A percentile compares a stretch with the other conserved stretches of the same genome.
These are phyloP conservation scores for Phialocephala sp. DNA, from an alignment of 2,329 filamentous ascomycete species.

Conservation along the genomic window DNA sequence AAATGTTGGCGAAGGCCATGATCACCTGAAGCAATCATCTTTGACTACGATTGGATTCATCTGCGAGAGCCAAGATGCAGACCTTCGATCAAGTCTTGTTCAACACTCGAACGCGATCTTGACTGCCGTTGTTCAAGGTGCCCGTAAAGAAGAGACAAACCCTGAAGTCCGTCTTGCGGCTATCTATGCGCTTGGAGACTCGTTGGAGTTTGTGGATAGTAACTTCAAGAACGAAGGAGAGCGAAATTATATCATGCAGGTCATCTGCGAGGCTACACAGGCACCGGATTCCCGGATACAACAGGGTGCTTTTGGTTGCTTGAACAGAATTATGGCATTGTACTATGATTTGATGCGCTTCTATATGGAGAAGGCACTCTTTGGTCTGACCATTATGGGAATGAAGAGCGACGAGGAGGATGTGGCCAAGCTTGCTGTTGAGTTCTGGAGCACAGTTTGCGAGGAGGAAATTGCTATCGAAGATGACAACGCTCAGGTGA, in stretches of 20 bases:
- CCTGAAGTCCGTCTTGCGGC: slow-evolving; percentile 88
- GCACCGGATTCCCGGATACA: slow-evolving; percentile 90
- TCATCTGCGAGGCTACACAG: slow-evolving; percentile 98
- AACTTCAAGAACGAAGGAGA: slow-evolving; percentile 99
- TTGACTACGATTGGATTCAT: slow-evolving; percentile 98
- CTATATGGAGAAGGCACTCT: slow-evolving; percentile 99
- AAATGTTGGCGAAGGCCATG: slow-evolving; percentile 85
- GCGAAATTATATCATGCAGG: slow-evolving; percentile 99
- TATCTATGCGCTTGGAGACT: slow-evolving; percentile 93
- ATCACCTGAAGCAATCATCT: slow-evolving; percentile 92
- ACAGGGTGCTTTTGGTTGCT: slow-evolving; percentile 92
- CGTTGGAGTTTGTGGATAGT: slow-evolving; percentile 94
- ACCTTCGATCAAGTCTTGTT: slow-evolving; percentile 80
- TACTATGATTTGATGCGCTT: slow-evolving; percentile 99
- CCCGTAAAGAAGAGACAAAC: slow-evolving; percentile 94
- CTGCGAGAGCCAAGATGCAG: slow-evolving; percentile 91
- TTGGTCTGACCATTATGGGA: slow-evolving; percentile 94
- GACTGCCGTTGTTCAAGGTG: slow-evolving; percentile 96
- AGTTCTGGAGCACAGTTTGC: slow-evolving; percentile 99
- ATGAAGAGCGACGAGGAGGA: slow-evolving; percentile 99
- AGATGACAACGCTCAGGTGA: slow-evolving; percentile 87
- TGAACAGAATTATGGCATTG: slow-evolving; percentile 97
- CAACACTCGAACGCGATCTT: slow-evolving; percentile 96
- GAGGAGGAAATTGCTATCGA: slow-evolving; percentile 98
- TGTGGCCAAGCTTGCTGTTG: slow-evolving; percentile 95